These are phyloP conservation scores for Tulasnella sp. DNA, from an alignment of 768 basidiomycete species.

Conservation along the genomic window DNA sequence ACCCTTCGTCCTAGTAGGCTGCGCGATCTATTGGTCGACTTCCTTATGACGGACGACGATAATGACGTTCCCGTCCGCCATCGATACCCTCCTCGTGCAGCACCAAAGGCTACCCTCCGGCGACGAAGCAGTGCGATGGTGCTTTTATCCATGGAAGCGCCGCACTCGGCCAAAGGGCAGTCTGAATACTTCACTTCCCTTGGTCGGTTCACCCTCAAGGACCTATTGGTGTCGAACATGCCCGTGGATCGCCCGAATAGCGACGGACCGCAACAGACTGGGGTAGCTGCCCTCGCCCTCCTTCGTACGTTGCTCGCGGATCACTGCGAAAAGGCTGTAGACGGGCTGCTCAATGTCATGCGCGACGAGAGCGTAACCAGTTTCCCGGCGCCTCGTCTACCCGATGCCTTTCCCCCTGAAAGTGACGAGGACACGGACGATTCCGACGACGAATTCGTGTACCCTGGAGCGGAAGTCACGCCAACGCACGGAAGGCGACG, in stretches of 20 bases:
- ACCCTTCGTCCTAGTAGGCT: constrained; percentile 54
- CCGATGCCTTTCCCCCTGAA: constrained; percentile 18
- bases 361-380: constrained; percentile 60
- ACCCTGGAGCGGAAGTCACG: constrained; percentile 25
- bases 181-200: constrained; percentile 79
- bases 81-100: constrained; percentile 27
- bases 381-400: constrained; percentile 41
- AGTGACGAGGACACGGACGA: constrained; percentile 21
- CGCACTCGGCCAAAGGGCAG: constrained; percentile 46
- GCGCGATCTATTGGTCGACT: constrained; percentile 57
- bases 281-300: constrained; percentile 68
- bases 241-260: constrained; percentile 21
- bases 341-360: constrained; percentile 57
- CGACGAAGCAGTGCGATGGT: constrained; percentile 77
- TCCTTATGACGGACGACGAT: constrained; percentile 73
- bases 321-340: constrained; percentile 48
- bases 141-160: constrained; percentile 76
- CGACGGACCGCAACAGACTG: constrained; percentile 50
- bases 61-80: constrained; percentile 38
- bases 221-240: constrained; percentile 70
- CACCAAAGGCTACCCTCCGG: constrained; percentile 20
- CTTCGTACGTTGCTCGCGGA: constrained; percentile 59
- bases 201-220: constrained; percentile 84
- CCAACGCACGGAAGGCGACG: constrained; percentile 29
- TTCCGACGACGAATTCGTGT: constrained; percentile 40